These are phyloP conservation scores for Trypanosoma lewisi DNA, from an alignment of 208 protist genomes.

Conservation along the genomic window DNA sequence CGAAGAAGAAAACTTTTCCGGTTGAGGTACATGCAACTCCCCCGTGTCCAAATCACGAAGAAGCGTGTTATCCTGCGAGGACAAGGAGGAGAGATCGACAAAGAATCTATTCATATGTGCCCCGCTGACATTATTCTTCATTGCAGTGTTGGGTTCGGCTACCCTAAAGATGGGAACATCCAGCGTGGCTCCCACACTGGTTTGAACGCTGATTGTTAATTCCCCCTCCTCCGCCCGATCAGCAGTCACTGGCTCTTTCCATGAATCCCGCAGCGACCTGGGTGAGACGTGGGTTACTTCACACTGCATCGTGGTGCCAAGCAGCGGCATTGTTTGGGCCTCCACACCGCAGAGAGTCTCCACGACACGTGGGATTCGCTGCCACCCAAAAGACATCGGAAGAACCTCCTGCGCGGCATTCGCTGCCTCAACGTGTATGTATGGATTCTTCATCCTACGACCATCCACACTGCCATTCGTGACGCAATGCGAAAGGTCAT, in stretches of 20 bases:
- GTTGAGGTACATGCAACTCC: slow-evolving; percentile 18
- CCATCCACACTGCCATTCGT: neutral
- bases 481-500: neutral
- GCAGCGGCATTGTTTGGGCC: neutral
- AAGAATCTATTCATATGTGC: slow-evolving; percentile 9
- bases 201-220: slow-evolving; percentile 16
- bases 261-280: neutral
- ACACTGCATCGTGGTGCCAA: slow-evolving; percentile 5
- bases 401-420: neutral
- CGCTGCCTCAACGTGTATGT: neutral
- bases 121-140: neutral
- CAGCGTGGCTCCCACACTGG: neutral
- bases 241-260: neutral
- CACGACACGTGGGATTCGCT: neutral
- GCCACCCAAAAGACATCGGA: neutral
- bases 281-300: slow-evolving; percentile 1
- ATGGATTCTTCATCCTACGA: slow-evolving; percentile 6
- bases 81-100: slow-evolving; percentile 37
- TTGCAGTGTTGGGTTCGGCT: neutral
- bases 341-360: neutral
- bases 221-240: neutral
- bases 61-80: slow-evolving; percentile 29
- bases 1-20: neutral
- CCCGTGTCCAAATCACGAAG: slow-evolving; percentile 26
- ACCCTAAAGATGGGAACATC: slow-evolving; percentile 15